Conservation (phyloP, 225 moss, liverwort and hornwort genomes). For the Pseudisothecium myosuroides region DNA sequence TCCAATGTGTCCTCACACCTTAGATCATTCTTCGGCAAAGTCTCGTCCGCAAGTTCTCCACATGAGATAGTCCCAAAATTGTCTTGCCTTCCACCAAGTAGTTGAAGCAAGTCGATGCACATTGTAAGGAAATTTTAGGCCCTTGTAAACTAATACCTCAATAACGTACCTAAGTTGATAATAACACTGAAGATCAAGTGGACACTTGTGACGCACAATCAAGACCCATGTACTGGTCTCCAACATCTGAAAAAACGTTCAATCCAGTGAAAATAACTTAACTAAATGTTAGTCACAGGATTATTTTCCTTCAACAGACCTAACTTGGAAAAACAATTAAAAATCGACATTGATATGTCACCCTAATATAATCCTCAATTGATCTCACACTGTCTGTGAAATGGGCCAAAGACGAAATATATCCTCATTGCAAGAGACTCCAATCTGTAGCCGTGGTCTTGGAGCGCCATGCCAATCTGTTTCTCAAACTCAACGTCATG, state of each 20-base stretch:
- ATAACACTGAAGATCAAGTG: too few species aligned
- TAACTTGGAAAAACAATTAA: background rate
- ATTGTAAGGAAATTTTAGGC: background rate
- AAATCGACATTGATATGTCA: background rate
- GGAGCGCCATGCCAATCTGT: background rate
- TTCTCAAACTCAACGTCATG: background rate
- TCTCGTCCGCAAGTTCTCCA: background rate
- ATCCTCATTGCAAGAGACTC: background rate
- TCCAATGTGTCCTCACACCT: background rate
- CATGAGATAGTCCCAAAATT: background rate
- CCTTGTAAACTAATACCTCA: background rate
- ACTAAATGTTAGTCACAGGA: background rate
- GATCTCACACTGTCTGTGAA: background rate
- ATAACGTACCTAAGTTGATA: background rate
- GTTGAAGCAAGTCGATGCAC: background rate
- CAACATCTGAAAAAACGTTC: background rate
- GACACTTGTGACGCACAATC: background rate
- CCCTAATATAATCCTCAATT: background rate
- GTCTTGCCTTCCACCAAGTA: background rate
- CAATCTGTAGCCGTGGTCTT: background rate
- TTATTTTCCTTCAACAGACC: background rate
- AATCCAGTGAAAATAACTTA: background rate
- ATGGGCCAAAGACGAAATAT: background rate
- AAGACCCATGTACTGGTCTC: background rate
- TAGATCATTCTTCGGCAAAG: background rate